These are phyloP conservation scores for Trypanosoma avium DNA, from an alignment of 208 protist genomes.

Conservation along the genomic window DNA sequence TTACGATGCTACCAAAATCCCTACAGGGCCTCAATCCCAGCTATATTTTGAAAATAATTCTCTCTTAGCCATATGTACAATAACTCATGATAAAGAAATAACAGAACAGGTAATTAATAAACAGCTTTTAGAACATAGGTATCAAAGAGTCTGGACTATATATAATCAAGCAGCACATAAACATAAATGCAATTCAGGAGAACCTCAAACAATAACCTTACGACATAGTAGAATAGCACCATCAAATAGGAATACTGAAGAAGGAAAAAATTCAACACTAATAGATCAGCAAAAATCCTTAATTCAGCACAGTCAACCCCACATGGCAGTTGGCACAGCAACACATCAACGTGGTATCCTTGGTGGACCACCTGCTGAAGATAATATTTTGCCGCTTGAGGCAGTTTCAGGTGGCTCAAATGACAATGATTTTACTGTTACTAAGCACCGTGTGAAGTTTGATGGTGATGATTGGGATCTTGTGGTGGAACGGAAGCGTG, in stretches of 20 bases:
- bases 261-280: too few relatives aligned
- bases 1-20: slow-evolving; percentile 11
- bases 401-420: background rate
- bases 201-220: background rate
- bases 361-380: too few relatives aligned
- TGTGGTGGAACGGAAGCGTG: slow-evolving; percentile 28
- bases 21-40: background rate
- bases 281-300: too few relatives aligned
- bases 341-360: too few relatives aligned
- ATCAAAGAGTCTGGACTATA: slow-evolving; percentile 4
- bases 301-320: too few relatives aligned
- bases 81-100: background rate
- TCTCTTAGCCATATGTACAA: background rate
- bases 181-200: background rate
- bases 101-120: background rate
- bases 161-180: background rate
- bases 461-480: slow-evolving; percentile 39
- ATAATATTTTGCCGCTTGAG: background rate
- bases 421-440: slow-evolving; percentile 21
- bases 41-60: background rate
- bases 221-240: background rate
- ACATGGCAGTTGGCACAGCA: too few relatives aligned
- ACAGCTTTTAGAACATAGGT: slow-evolving; percentile 10
- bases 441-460: slow-evolving; percentile 40
- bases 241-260: slow-evolving; percentile 1